Percentiles rank a stretch among this genome's conserved stretches.
Conservation (phyloP, 2,329 filamentous ascomycete species). For the Xylariomycetidae sp. region DNA sequence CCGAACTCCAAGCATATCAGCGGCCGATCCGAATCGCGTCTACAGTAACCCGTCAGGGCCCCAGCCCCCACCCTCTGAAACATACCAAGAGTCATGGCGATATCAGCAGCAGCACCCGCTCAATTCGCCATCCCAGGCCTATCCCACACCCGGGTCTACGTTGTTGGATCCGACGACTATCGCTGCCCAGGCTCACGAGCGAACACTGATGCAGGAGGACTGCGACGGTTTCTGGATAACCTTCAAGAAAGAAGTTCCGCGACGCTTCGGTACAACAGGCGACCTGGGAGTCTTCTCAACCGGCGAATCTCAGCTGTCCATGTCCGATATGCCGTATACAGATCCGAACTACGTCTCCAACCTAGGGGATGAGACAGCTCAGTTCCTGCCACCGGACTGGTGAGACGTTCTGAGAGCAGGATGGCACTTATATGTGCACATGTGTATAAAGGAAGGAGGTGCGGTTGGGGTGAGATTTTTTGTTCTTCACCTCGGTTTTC, state of each 20-base stretch:
- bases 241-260: constrained; percentile 16
- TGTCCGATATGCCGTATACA: constrained; percentile 18
- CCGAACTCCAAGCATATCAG: constrained; percentile 11
- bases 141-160: constrained; percentile 12
- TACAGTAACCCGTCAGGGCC: constrained; percentile 6
- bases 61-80: constrained; percentile 11
- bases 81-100: constrained; percentile 15
- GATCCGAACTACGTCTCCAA: constrained; percentile 14
- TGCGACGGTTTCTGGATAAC: constrained; percentile 15
- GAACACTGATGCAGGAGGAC: constrained; percentile 4
- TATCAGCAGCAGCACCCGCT: constrained; percentile 13
- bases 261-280: constrained; percentile 19
- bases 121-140: constrained; percentile 9
- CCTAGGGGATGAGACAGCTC: no score
- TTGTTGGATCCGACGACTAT: constrained; percentile 9
- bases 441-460: no score
- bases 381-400: no score
- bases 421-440: no score
- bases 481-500: no score
- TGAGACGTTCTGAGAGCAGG: no score
- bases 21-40: constrained; percentile 10
- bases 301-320: constrained; percentile 16
- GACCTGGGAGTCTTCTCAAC: constrained; percentile 23
- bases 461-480: no score
- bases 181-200: constrained; percentile 9